Percentiles rank a stretch among this genome's conserved stretches.
Conservation (phyloP, 495 filamentous ascomycete species). For the Penicillium egyptiacum region DNA sequence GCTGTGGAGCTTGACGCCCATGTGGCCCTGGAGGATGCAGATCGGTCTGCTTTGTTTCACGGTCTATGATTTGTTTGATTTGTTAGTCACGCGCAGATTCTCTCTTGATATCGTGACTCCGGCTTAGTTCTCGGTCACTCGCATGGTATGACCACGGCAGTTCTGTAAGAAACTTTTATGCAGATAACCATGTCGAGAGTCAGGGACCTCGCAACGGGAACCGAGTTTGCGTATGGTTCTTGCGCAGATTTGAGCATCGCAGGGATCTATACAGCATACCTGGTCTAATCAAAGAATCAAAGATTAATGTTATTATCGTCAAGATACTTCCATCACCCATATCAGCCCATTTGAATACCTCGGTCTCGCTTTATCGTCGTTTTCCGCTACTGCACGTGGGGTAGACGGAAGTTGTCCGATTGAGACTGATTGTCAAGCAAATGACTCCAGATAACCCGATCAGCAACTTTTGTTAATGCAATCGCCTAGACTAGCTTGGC, state of each 20-base stretch:
- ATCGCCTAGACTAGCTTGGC: neutral
- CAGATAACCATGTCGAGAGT: neutral
- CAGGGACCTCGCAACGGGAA: neutral
- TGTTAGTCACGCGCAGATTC: neutral
- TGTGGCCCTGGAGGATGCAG: neutral
- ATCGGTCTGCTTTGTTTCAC: conserved; percentile 5
- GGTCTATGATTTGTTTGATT: neutral
- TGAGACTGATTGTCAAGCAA: conserved; percentile 11
- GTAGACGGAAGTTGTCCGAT: conserved; percentile 7
- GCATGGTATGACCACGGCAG: neutral
- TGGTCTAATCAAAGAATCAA: neutral
- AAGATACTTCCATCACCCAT: neutral
- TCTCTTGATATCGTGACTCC: neutral
- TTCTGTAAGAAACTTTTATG: neutral
- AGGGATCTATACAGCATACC: neutral
- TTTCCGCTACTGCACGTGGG: conserved; percentile 9
- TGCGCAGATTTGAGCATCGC: neutral
- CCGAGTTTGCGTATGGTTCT: neutral
- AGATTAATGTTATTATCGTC: neutral
- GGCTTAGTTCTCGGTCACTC: neutral
- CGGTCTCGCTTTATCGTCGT: neutral
- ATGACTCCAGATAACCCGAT: conserved; percentile 10
- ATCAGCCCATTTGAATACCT: neutral
- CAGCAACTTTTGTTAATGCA: conserved; percentile 2
- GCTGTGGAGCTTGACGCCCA: neutral